Evolutionary conservation across 1,284 basidiomycete genomes (phyloP).

Genomic region (Austropuccinia psidii): DNA sequence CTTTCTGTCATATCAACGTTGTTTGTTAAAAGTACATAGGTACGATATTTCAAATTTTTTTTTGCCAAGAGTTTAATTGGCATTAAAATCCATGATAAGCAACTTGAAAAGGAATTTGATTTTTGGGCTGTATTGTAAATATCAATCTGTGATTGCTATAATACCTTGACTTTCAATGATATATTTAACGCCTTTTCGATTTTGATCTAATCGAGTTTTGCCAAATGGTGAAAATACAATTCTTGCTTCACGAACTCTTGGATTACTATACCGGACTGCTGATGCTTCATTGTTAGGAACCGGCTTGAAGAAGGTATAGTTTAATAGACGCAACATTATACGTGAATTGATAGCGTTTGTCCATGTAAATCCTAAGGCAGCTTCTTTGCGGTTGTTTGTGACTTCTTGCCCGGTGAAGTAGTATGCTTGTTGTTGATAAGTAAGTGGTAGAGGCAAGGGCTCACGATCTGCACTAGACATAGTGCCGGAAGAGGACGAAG

Average conservation of each 20-base stretch:
- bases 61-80: too few relatives aligned
- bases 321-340: constrained; percentile 65
- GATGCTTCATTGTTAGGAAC: not conserved
- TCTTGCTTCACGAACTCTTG: constrained; percentile 2
- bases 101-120: too few relatives aligned
- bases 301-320: constrained; percentile 44
- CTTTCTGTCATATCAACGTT: too few relatives aligned
- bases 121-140: too few relatives aligned
- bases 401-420: constrained; percentile 60
- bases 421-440: constrained; percentile 65
- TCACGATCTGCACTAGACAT: constrained; percentile 34
- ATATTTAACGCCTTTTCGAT: not conserved
- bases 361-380: constrained; percentile 77
- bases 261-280: not conserved
- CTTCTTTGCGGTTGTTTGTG: constrained; percentile 60
- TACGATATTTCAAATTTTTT: too few relatives aligned
- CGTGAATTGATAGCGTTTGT: constrained; percentile 77
- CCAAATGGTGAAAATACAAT: constrained; percentile 28
- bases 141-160: not conserved
- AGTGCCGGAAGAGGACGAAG: constrained; percentile 37
- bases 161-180: constrained; percentile 22
- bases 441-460: constrained; percentile 48
- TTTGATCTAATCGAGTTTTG: not conserved
- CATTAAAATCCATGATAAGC: too few relatives aligned
- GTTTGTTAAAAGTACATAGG: too few relatives aligned